phyloP scores from a whole-genome alignment of 208 protist genomes.

The Acanthamoeba lenticulata region DNA sequence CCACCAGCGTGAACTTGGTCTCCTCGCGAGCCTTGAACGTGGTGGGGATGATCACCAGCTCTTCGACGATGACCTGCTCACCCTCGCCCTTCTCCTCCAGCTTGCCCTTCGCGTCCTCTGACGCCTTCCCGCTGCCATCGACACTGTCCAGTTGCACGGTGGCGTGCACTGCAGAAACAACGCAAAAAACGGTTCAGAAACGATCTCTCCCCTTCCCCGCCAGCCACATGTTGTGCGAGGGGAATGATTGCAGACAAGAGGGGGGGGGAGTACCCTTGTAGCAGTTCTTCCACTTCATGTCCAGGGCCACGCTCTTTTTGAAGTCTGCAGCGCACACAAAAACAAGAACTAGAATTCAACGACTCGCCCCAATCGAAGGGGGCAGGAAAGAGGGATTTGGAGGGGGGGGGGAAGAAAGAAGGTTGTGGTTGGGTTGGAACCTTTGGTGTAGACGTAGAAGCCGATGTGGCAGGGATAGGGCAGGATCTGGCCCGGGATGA shows the following conservation, averaged over 20 bases:
- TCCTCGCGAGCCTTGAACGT: constrained; percentile 38
- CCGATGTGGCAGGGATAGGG: constrained; percentile 52
- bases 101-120: background rate
- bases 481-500: constrained; percentile 51
- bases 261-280: constrained; percentile 2
- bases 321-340: background rate
- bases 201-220: background rate
- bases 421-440: too few species aligned
- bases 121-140: background rate
- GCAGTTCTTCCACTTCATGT: constrained; percentile 59
- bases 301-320: background rate
- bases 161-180: background rate
- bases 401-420: background rate
- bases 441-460: constrained; percentile 58
- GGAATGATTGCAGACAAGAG: background rate
- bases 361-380: too few species aligned
- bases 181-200: too few species aligned
- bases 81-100: background rate
- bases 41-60: constrained; percentile 47
- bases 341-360: background rate
- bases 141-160: background rate
- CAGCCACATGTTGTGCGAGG: background rate
- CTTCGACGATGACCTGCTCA: background rate
- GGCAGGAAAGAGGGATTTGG: background rate
- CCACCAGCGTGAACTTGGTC: constrained; percentile 29